Base-by-base conservation (phyloP, 345 rosid species). In the Cardamine chenopodiifolia region DNA sequence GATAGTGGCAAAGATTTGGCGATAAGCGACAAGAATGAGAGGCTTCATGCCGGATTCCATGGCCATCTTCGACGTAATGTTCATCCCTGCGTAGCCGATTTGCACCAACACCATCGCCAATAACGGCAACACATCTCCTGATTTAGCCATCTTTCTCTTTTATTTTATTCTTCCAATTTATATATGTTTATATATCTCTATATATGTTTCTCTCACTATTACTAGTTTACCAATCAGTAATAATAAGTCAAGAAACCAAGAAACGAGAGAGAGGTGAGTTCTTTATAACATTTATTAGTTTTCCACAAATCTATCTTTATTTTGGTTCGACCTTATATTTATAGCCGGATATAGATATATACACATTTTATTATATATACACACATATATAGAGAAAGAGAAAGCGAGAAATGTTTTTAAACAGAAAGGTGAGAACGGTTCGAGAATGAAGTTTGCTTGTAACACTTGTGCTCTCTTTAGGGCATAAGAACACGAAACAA, bases 1-100 rank as follows among this genome's bases (percentile, higher is more conserved):
- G 45, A 92, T 0, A 74, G 92, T 83, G 76, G 96, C 93, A 72
- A 95, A 83, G 62, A 95, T 83, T 80, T 89, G 97, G 5, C 97
- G 82, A 54, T 92, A 95, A 17, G 91, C 80, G 25, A 89, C 93
- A 62, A 95, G 90, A 47, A 95, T 79, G 54, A 87, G 85, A 62
- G 97, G 97, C 64, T 86, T 87, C 86, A 94, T 84, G 49, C 97
- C 97, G 14, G 90, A 52, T 35, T 95, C 95, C 93, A 95, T 78
- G 48, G 97, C 99, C 68, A 95, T 81, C 80, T 95, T 95, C 20
- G 97, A 89, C 6, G 85, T 85, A 31, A 95, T 84, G 75, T 84
- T 90, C 99, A 95, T 86, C n/a, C 91, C 97, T 6, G 97, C 93
- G 54, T 62, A 92, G 23, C 92, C 97, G 8, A 88, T 8, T 72